These are phyloP conservation scores for Wickerhamiella sergipiensis DNA, from an alignment of 805 yeast species.

Conservation along the genomic window DNA sequence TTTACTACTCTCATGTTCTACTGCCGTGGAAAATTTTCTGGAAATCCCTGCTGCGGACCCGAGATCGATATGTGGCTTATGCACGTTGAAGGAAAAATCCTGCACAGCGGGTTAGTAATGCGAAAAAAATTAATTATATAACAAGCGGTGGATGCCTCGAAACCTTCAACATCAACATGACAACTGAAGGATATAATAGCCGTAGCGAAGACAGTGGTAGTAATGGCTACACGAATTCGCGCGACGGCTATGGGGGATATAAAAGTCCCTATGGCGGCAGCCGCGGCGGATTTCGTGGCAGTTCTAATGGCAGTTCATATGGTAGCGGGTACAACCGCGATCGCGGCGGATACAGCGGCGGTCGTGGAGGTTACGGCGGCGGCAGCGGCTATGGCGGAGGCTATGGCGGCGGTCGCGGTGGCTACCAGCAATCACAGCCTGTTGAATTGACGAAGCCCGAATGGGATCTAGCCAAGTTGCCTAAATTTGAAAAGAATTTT, in stretches of 20 bases:
- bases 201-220: conserved; percentile 1
- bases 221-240: not conserved
- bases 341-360: conserved; percentile 29
- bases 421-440: conserved; percentile 12
- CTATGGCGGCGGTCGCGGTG: conserved; percentile 30
- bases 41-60: not conserved
- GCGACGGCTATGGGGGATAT: conserved; percentile 9
- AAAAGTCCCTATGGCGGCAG: conserved; percentile 15
- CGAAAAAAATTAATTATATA: not conserved
- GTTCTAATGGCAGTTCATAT: conserved; percentile 20
- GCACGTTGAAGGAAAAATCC: not conserved
- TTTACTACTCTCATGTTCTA: too few relatives aligned
- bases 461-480: conserved; percentile 66
- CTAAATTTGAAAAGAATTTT: conserved; percentile 89
- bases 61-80: not conserved
- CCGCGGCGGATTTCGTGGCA: conserved; percentile 19
- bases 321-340: conserved; percentile 27
- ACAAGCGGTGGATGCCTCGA: not conserved
- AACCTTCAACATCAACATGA: not conserved
- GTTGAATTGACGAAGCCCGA: conserved; percentile 47
- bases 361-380: conserved; percentile 26
- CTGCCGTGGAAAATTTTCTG: not conserved
- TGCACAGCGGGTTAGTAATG: conserved; percentile 1
- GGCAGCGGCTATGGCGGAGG: too few relatives aligned
- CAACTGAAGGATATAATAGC: not conserved